Percentiles rank a stretch among this genome's conserved stretches.
Conservation (phyloP, 2,329 filamentous ascomycete species). For the Neoscytalidium dimidiatum region DNA sequence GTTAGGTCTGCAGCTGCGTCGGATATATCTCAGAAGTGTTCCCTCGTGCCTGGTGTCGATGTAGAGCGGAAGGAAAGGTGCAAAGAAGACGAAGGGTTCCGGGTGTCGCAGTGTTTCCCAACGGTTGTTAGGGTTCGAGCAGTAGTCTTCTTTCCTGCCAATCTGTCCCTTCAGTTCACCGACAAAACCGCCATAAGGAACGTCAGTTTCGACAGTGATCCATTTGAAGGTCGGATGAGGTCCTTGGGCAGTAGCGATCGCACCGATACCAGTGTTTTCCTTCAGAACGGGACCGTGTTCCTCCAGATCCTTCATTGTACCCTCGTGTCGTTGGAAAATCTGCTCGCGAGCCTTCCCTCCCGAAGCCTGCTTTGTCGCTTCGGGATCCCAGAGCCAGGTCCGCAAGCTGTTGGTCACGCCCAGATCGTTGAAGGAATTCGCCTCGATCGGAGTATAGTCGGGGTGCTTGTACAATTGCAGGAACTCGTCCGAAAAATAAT, state of each 20-base stretch:
- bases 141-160: constrained; percentile 51
- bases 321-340: constrained; percentile 67
- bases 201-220: constrained; percentile 56
- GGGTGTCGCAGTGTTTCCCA: constrained; percentile 52
- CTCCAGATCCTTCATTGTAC: constrained; percentile 55
- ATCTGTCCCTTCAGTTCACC: constrained; percentile 69
- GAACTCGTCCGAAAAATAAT: constrained; percentile 75
- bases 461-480: constrained; percentile 71
- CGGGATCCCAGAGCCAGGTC: constrained; percentile 75
- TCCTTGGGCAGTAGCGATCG: constrained; percentile 53
- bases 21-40: constrained; percentile 82
- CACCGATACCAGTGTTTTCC: constrained; percentile 55
- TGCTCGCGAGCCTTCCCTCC: constrained; percentile 64
- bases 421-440: constrained; percentile 78
- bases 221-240: constrained; percentile 70
- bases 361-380: constrained; percentile 67
- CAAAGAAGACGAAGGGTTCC: constrained; percentile 64
- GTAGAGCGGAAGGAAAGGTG: constrained; percentile 83
- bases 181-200: constrained; percentile 57
- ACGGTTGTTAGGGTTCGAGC: constrained; percentile 46
- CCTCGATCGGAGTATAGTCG: constrained; percentile 57
- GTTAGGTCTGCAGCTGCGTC: constrained; percentile 89
- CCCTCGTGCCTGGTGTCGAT: constrained; percentile 91
- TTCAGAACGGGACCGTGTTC: constrained; percentile 54
- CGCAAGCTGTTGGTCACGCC: constrained; percentile 73